Base-by-base conservation (phyloP, 2,329 filamentous ascomycete genomes). In the Thielaviopsis ethacetica region DNA sequence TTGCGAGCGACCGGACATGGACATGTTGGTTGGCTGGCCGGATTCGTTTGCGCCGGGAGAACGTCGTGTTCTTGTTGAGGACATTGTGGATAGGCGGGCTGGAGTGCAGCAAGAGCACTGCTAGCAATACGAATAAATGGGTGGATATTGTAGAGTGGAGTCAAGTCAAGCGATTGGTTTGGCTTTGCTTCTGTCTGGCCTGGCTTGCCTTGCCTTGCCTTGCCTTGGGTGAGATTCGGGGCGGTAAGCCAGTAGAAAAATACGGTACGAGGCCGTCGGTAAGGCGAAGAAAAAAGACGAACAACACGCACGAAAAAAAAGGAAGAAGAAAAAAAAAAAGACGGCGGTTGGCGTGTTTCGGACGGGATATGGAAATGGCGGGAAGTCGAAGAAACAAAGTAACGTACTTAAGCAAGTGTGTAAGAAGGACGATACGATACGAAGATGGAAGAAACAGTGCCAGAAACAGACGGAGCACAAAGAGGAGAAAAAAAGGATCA, bases 11-110 rank as follows among this genome's bases (percentile, higher is more conserved):
- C 49, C 53, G 13, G 52, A 47, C 15, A 72, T 69, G 59, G 78
- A 75, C 63, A 80, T 72, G 68, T 73, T 78, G 59, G 78, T 74
- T 56, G 81, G 76, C 65, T 76, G 79, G 57, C 78, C 79, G 66
- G 50, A 50, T 47, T 60, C 59, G 34, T 85, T 82, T 41, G 75
- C 77, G 62, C 76, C 80, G n/a, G 83, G 81, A 56, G 82, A 84
- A 65, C 82, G 79, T 64, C 82, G 77, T 67, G 81, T 81, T 66
- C 78, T 71, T 21, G 59, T 57, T 13, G 60, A 61, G 22, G 59
- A 58, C 59, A 61, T 61, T 21, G 60, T 66, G 71, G 54, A 17
- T 22, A 22, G 19, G 44, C 19, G 10, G 3, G 38, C 3, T 41
- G 53, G 9, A 6, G 24, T 19, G 34, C 54, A 47, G 24, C 13